Percentiles rank a stretch among this genome's conserved stretches.
These are phyloP conservation scores for Sisymbrium altissimum DNA, from an alignment of 345 rosid species.

Conservation along the genomic window DNA sequence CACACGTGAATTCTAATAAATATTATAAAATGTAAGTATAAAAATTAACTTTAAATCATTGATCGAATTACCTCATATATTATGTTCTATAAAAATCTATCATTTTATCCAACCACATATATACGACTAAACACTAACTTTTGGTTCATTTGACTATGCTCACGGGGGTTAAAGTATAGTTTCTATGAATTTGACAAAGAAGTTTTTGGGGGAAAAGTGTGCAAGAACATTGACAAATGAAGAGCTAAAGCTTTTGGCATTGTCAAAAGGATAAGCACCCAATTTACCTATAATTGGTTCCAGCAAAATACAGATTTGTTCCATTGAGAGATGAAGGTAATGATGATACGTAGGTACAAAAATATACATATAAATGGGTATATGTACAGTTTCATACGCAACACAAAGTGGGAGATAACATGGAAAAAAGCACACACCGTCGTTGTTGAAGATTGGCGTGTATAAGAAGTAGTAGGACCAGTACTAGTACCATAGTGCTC, in stretches of 20 bases:
- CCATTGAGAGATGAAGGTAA: constrained; percentile 19
- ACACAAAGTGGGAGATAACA: constrained; percentile 29
- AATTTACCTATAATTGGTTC: constrained; percentile 22
- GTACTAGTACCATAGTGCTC: constrained; percentile 28
- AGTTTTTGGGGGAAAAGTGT: neutral
- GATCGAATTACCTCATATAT: neutral
- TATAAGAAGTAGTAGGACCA: constrained; percentile 33
- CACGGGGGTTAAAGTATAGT: neutral
- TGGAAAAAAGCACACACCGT: constrained; percentile 28
- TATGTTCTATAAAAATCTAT: neutral
- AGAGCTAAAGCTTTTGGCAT: constrained; percentile 7
- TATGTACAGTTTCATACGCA: constrained; percentile 25
- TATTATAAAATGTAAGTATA: neutral
- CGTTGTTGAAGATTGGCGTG: constrained; percentile 31
- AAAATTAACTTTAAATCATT: neutral
- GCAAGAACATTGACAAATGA: constrained; percentile 23
- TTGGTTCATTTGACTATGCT: neutral
- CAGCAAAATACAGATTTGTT: constrained; percentile 27
- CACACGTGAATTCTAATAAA: neutral
- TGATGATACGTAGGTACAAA: constrained; percentile 22
- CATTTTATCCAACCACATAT: neutral
- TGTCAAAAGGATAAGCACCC: constrained; percentile 30
- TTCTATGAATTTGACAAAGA: neutral
- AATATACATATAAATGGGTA: neutral
- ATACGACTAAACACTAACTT: neutral